Conservation (phyloP, 108 stramenopile species). For the Nannochloropsis granulata region DNA sequence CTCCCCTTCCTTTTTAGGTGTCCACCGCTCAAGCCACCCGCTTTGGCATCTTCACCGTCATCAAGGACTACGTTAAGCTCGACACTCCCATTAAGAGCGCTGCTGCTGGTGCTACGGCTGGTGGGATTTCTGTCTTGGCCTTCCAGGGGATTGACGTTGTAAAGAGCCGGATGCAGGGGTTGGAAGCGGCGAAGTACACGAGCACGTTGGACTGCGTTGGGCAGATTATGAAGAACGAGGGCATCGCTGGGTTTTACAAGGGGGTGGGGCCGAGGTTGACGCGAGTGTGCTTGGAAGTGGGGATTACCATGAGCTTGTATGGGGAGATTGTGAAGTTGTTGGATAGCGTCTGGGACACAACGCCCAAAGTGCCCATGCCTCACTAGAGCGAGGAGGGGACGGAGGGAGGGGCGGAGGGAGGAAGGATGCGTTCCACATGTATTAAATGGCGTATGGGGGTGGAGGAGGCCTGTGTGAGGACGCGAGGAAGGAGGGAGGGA, state of each 20-base stretch:
- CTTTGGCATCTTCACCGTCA: slow-evolving; percentile 21
- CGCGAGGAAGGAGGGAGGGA: too few species aligned
- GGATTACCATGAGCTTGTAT: slow-evolving; percentile 25
- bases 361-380: background rate
- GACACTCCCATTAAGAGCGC: slow-evolving; percentile 1
- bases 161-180: slow-evolving; percentile 26
- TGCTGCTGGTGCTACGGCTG: slow-evolving; percentile 4
- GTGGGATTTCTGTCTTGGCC: background rate
- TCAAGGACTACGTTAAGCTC: background rate
- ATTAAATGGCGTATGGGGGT: too few species aligned
- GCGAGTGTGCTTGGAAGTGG: slow-evolving; percentile 15
- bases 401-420: background rate
- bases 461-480: too few species aligned
- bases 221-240: slow-evolving; percentile 22
- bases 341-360: slow-evolving; percentile 15
- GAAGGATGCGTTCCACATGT: background rate
- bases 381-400: background rate
- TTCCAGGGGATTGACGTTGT: slow-evolving; percentile 29
- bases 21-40: slow-evolving; percentile 27
- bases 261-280: slow-evolving; percentile 10
- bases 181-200: slow-evolving; percentile 11
- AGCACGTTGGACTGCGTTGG: slow-evolving; percentile 4
- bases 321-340: slow-evolving; percentile 26
- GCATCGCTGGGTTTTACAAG: slow-evolving; percentile 11
- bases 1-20: background rate